A percentile compares a stretch with the other conserved stretches of the same genome.
phyloP scores from a whole-genome alignment of 805 yeast genomes.

The Kodamaea leandrae region DNA sequence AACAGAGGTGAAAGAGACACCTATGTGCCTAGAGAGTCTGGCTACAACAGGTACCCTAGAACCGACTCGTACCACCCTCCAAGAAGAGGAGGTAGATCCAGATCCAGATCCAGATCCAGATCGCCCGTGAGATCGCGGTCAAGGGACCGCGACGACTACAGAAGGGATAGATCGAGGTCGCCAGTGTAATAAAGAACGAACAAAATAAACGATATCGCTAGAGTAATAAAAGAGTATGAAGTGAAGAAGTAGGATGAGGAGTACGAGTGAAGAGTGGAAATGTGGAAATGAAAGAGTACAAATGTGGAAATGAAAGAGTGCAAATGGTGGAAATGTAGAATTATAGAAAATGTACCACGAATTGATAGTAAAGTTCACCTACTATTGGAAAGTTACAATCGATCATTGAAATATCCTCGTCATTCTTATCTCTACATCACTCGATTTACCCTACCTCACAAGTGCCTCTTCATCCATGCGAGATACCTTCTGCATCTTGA shows the following conservation, averaged over 20 bases:
- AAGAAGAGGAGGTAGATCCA: conserved; percentile 8
- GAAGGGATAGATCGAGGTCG: conserved; percentile 9
- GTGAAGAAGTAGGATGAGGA: neutral
- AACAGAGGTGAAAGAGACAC: conserved; percentile 12
- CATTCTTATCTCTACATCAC: neutral
- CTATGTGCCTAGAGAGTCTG: conserved; percentile 12
- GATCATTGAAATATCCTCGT: neutral
- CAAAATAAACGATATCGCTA: neutral
- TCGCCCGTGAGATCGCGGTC: conserved; percentile 6
- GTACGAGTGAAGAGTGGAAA: neutral
- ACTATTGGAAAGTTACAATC: too few relatives aligned
- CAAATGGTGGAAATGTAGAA: too few relatives aligned
- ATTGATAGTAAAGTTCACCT: too few relatives aligned
- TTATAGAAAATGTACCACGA: too few relatives aligned
- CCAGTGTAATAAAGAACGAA: conserved; percentile 1
- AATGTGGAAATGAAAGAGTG: too few relatives aligned
- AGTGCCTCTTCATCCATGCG: conserved; percentile 4
- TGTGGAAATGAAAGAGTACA: too few relatives aligned
- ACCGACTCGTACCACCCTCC: conserved; percentile 14
- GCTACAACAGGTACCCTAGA: conserved; percentile 7
- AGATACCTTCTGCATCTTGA: conserved; percentile 5
- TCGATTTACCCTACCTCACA: conserved; percentile 4
- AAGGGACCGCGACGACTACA: conserved; percentile 6
- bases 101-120: conserved; percentile 7
- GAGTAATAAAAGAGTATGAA: too few relatives aligned